Conservation (phyloP, 2,329 filamentous ascomycete genomes). For the Teratosphaeria gauchensis region DNA sequence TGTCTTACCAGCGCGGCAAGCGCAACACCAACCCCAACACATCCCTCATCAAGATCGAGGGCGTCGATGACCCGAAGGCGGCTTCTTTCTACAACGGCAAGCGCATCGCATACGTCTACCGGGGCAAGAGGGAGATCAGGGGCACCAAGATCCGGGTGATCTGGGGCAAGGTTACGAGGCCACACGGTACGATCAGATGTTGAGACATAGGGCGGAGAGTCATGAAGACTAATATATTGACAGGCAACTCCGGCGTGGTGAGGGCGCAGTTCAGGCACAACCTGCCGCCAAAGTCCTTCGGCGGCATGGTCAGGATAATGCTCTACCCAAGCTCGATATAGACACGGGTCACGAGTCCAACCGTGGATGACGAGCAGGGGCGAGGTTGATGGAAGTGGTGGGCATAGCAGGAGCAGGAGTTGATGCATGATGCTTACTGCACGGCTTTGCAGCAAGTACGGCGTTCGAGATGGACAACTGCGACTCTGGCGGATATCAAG, state of each 20-base stretch:
- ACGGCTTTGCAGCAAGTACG: not conserved
- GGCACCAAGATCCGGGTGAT: conserved; percentile 98
- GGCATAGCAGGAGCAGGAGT: not conserved
- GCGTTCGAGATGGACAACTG: not conserved
- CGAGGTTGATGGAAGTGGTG: not conserved
- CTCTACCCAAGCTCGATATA: conserved; percentile 33
- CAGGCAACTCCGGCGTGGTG: conserved; percentile 96
- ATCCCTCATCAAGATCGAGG: conserved; percentile 95
- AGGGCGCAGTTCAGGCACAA: conserved; percentile 95
- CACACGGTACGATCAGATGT: conserved; percentile 60
- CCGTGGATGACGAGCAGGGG: not conserved
- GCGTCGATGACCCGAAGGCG: conserved; percentile 80
- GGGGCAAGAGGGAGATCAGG: conserved; percentile 84
- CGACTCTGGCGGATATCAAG: not conserved
- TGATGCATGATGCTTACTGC: not conserved
- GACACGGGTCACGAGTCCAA: not conserved
- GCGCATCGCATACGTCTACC: conserved; percentile 98
- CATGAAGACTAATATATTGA: not conserved
- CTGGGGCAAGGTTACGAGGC: conserved; percentile 96
- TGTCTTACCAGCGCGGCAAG: conserved; percentile 95
- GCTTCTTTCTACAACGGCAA: conserved; percentile 99
- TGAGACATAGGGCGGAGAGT: not conserved
- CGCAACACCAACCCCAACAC: conserved; percentile 73
- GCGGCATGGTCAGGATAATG: conserved; percentile 43
- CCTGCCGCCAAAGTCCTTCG: conserved; percentile 93